Evolutionary conservation across 2,329 filamentous ascomycete species (phyloP).

Genomic region (Colletotrichum sp.): DNA sequence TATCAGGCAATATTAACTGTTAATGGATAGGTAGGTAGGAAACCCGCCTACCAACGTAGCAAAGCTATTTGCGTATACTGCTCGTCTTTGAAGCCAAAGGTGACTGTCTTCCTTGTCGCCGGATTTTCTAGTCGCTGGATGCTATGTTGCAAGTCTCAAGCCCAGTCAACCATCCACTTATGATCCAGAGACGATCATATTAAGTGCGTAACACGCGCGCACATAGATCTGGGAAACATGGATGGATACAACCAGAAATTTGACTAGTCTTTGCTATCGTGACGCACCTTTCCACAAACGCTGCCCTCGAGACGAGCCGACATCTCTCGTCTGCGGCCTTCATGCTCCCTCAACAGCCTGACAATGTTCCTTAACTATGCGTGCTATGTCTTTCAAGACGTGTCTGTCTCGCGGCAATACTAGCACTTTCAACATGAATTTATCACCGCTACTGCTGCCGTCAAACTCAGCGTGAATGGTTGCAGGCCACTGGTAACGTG

Average conservation of each 20-base stretch:
- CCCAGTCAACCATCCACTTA: neutral
- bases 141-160: neutral
- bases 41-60: neutral
- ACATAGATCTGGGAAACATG: neutral
- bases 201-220: no score
- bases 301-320: neutral
- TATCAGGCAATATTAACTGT: no score
- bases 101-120: neutral
- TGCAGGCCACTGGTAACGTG: neutral
- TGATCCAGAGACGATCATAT: neutral
- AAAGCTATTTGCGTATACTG: neutral
- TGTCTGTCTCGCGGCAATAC: neutral
- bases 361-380: neutral
- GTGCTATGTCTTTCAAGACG: neutral
- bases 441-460: neutral
- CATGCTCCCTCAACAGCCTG: neutral
- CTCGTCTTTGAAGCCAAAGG: neutral
- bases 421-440: neutral
- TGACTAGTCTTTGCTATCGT: neutral
- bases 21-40: no score
- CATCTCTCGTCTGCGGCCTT: no score
- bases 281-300: neutral
- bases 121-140: neutral
- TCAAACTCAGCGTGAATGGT: neutral
- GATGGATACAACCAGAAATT: neutral